phyloP scores from a whole-genome alignment of 2,329 filamentous ascomycete species.

The Fusarium dimerum region DNA sequence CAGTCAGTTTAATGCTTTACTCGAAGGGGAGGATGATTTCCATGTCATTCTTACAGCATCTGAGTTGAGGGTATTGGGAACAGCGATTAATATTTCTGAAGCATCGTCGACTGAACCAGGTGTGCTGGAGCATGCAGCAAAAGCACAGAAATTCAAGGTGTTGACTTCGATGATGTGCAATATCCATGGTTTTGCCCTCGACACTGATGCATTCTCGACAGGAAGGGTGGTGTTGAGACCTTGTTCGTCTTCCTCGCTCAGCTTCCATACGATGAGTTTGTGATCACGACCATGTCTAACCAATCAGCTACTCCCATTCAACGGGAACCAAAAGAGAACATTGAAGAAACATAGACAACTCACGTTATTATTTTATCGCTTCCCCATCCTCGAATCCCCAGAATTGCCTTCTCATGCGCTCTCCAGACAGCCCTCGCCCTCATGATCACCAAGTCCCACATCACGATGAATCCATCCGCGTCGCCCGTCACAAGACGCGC shows the following conservation, averaged over 20 bases:
- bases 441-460: constrained; percentile 84
- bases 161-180: constrained; percentile 83
- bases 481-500: constrained; percentile 81
- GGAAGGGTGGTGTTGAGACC: constrained; percentile 69
- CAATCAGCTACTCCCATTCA: neutral
- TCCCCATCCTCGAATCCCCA: constrained; percentile 73
- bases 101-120: constrained; percentile 24
- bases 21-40: neutral
- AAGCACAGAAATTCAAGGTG: constrained; percentile 92
- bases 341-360: constrained; percentile 29
- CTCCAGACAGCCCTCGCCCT: constrained; percentile 83
- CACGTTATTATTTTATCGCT: constrained; percentile 80
- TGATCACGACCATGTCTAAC: constrained; percentile 86
- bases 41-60: constrained; percentile 58
- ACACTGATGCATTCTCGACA: constrained; percentile 57
- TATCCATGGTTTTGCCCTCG: constrained; percentile 75
- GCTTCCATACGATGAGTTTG: constrained; percentile 81
- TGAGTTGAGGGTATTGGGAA: constrained; percentile 75
- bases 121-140: constrained; percentile 58
- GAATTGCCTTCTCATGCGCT: constrained; percentile 75
- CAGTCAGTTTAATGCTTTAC: constrained; percentile 1
- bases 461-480: constrained; percentile 82
- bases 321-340: neutral
- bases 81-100: constrained; percentile 66
- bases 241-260: constrained; percentile 61